phyloP scores from a whole-genome alignment of 1,139 yeast species.

The Kazachstania sp. region DNA sequence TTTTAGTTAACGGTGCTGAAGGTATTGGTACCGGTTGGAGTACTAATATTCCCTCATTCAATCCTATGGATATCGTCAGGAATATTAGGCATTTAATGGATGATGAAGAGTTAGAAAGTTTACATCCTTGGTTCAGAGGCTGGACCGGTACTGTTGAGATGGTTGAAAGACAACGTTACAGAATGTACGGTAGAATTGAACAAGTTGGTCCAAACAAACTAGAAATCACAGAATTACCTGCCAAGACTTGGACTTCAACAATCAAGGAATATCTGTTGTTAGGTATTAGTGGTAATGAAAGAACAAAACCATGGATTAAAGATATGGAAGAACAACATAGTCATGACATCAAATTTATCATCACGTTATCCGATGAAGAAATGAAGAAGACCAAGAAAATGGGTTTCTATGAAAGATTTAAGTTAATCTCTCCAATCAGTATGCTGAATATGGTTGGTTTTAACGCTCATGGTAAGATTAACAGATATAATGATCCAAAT shows the following conservation, averaged over 20 bases:
- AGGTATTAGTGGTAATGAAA: conserved; percentile 68
- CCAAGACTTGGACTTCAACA: conserved; percentile 84
- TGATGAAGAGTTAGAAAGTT: conserved; percentile 59
- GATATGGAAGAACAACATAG: conserved; percentile 95
- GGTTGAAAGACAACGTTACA: conserved; percentile 56
- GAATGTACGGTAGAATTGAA: conserved; percentile 71
- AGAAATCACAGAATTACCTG: conserved; percentile 89
- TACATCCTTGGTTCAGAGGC: conserved; percentile 94
- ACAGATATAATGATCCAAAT: conserved; percentile 63
- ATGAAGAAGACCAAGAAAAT: conserved; percentile 68
- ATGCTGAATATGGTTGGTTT: conserved; percentile 91
- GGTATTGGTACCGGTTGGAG: conserved; percentile 99
- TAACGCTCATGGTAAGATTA: conserved; percentile 85
- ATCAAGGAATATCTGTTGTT: conserved; percentile 76
- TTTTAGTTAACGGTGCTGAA: conserved; percentile 90
- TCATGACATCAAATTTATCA: conserved; percentile 65
- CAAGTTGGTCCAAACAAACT: conserved; percentile 72
- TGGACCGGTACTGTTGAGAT: conserved; percentile 82
- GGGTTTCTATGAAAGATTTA: conserved; percentile 80
- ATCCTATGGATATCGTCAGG: conserved; percentile 73
- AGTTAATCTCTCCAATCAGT: conserved; percentile 58
- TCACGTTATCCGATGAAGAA: conserved; percentile 66
- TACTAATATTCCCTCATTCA: conserved; percentile 82
- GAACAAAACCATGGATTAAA: conserved; percentile 74
- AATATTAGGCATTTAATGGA: conserved; percentile 69